These are phyloP conservation scores for Naganishia onofrii DNA, from an alignment of 768 basidiomycete species.

Conservation along the genomic window DNA sequence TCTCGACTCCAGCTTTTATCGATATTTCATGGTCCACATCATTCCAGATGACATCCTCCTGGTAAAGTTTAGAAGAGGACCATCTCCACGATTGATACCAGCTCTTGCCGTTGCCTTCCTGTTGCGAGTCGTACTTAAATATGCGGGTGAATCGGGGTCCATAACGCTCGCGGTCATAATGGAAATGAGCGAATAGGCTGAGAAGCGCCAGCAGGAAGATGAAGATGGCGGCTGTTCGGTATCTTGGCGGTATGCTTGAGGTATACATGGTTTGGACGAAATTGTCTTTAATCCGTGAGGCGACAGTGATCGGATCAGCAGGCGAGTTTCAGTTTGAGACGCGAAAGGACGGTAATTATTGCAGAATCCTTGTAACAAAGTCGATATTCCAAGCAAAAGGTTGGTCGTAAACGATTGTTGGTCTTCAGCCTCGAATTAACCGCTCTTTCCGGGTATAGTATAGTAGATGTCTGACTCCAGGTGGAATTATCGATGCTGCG, in stretches of 20 bases:
- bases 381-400: no score
- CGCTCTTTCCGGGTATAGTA: no score
- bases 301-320: neutral
- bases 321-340: neutral
- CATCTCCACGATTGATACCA: constrained; percentile 16
- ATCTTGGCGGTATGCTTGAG: constrained; percentile 6
- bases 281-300: neutral
- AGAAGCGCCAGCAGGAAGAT: neutral
- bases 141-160: neutral
- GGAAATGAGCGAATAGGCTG: constrained; percentile 3
- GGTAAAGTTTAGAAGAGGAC: neutral
- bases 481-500: no score
- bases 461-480: no score
- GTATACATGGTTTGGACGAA: constrained; percentile 7
- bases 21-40: neutral
- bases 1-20: neutral
- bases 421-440: no score
- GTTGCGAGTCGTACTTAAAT: neutral
- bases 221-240: neutral
- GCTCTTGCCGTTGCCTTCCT: neutral
- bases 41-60: neutral
- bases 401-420: no score
- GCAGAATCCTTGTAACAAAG: no score
- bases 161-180: neutral
- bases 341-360: no score